These are phyloP conservation scores for Mortierella antarctica DNA, from an alignment of 192 early-diverging fungal species.

Conservation along the genomic window DNA sequence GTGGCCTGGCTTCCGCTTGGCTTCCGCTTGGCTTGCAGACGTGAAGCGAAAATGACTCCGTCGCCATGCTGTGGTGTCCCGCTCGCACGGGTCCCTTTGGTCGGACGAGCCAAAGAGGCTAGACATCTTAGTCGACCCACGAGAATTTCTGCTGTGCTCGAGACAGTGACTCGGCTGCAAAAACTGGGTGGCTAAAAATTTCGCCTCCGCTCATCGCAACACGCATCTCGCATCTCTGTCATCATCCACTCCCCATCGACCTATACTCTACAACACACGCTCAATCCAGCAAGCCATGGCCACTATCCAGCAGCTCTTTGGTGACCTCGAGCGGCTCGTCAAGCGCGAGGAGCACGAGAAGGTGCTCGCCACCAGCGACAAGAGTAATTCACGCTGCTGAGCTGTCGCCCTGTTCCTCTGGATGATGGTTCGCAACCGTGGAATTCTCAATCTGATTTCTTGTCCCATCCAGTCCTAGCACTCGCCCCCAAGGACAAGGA, in stretches of 20 bases:
- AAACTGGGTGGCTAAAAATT: no score
- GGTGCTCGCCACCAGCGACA: conserved; percentile 60
- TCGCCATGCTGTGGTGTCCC: no score
- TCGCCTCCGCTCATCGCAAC: no score
- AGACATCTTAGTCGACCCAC: no score
- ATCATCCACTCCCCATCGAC: background rate
- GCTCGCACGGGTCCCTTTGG: no score
- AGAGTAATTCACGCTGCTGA: conserved; percentile 51
- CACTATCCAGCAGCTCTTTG: conserved; percentile 60
- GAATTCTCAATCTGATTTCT: background rate
- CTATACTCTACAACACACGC: no score
- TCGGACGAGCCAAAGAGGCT: no score
- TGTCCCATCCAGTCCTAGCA: conserved; percentile 47
- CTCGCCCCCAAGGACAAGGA: conserved; percentile 60
- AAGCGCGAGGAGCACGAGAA: conserved; percentile 66
- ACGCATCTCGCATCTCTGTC: background rate
- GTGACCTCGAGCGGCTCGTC: conserved; percentile 61
- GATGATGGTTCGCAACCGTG: background rate
- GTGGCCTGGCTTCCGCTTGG: no score
- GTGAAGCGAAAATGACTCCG: no score
- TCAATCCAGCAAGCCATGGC: conserved; percentile 13
- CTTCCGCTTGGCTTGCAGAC: no score
- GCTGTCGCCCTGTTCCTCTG: background rate
- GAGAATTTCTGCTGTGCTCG: no score
- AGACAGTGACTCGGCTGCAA: no score